phyloP scores from a whole-genome alignment of 192 early-diverging fungal genomes.

The Powellomyces hirtus region DNA sequence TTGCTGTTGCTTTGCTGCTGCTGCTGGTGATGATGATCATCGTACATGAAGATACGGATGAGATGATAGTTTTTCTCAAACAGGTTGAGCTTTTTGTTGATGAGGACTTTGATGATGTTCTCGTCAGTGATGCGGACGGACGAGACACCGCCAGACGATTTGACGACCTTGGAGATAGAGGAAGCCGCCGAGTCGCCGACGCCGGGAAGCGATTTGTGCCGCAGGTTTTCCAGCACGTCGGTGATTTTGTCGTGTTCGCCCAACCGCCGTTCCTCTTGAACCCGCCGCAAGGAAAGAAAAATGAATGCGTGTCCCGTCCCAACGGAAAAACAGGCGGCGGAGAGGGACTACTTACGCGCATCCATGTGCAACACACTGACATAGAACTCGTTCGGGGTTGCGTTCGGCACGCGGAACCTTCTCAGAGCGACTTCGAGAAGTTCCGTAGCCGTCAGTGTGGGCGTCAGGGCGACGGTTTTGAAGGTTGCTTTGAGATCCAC shows the following conservation, averaged over 20 bases:
- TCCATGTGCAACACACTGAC: constrained; percentile 48
- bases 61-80: constrained; percentile 49
- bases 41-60: constrained; percentile 42
- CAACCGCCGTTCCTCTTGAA: constrained; percentile 36
- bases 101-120: constrained; percentile 53
- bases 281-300: neutral
- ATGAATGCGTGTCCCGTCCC: neutral
- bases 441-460: constrained; percentile 35
- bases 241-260: constrained; percentile 32
- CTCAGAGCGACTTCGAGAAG: constrained; percentile 36
- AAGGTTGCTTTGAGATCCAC: constrained; percentile 52
- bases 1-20: neutral
- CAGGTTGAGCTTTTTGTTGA: constrained; percentile 51
- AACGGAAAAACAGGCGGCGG: neutral
- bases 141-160: constrained; percentile 10
- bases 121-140: constrained; percentile 44
- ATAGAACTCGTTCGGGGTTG: constrained; percentile 37
- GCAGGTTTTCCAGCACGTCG: constrained; percentile 36
- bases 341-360: constrained; percentile 27
- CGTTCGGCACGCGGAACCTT: constrained; percentile 40
- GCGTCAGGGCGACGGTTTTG: constrained; percentile 43
- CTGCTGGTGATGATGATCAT: neutral
- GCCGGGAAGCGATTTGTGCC: constrained; percentile 41
- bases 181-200: constrained; percentile 19
- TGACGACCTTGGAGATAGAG: constrained; percentile 18